phyloP scores from a whole-genome alignment of 768 basidiomycete species.

The Suillus brevipes region DNA sequence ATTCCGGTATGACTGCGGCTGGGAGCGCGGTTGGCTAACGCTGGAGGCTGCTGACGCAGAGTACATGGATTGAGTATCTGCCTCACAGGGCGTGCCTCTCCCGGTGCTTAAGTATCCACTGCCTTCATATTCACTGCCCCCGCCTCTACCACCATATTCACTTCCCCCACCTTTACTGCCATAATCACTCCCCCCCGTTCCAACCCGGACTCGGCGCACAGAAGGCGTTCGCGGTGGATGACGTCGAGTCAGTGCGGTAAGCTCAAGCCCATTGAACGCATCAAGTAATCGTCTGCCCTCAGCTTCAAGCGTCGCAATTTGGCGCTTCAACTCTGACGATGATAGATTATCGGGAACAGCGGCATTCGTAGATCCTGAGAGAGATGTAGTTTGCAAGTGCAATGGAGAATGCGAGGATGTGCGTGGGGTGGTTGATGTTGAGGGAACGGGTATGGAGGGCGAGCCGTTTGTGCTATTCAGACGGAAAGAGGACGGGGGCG shows the following conservation, averaged over 20 bases:
- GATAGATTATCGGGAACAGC: slow-evolving; percentile 57
- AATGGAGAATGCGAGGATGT: slow-evolving; percentile 31
- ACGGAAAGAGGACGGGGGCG: slow-evolving; percentile 61
- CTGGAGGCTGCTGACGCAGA: slow-evolving; percentile 55
- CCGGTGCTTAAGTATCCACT: slow-evolving; percentile 23
- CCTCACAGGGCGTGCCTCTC: slow-evolving; percentile 39
- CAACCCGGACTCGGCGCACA: slow-evolving; percentile 20
- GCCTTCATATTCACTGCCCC: slow-evolving; percentile 26
- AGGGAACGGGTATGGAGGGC: slow-evolving; percentile 34
- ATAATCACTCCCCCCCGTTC: slow-evolving; percentile 28
- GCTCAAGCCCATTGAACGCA: slow-evolving; percentile 77
- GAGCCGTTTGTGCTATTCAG: slow-evolving; percentile 36
- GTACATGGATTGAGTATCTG: slow-evolving; percentile 51
- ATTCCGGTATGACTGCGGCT: slow-evolving; percentile 34
- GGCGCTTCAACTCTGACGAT: slow-evolving; percentile 63
- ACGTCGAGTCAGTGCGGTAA: slow-evolving; percentile 57
- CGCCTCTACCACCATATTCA: slow-evolving; percentile 22
- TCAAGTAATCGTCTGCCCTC: slow-evolving; percentile 72
- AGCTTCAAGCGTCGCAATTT: slow-evolving; percentile 68
- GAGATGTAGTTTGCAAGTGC: slow-evolving; percentile 35
- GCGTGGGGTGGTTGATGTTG: slow-evolving; percentile 31
- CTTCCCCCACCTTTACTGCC: slow-evolving; percentile 17
- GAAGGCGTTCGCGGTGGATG: slow-evolving; percentile 34
- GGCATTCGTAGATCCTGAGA: slow-evolving; percentile 35
- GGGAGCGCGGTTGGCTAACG: slow-evolving; percentile 47